A percentile compares a stretch with the other conserved stretches of the same genome.
phyloP scores from a whole-genome alignment of 2,329 filamentous ascomycete species.

The Hypoxylon sp. region DNA sequence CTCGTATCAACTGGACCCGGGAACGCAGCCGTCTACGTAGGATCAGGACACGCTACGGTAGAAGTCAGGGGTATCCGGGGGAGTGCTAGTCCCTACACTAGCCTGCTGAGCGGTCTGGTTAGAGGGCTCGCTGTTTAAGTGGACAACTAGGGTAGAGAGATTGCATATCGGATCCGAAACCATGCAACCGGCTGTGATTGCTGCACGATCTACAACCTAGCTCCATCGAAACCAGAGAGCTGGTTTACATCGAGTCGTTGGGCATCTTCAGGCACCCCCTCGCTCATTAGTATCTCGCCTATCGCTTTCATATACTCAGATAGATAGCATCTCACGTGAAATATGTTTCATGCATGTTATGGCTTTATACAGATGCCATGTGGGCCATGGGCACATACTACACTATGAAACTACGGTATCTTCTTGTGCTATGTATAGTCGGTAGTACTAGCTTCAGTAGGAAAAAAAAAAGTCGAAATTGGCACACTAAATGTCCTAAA shows the following conservation, averaged over 20 bases:
- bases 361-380: constrained; percentile 19
- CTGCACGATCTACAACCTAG: constrained; percentile 3
- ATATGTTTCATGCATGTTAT: constrained; percentile 20
- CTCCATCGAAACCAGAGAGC: too few relatives aligned
- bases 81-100: constrained; percentile 30
- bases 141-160: constrained; percentile 28
- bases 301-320: background rate
- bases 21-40: background rate
- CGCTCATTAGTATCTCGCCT: background rate
- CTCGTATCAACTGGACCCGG: constrained; percentile 4
- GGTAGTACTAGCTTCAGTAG: background rate
- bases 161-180: constrained; percentile 17
- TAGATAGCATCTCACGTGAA: constrained; percentile 22
- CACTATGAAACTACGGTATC: constrained; percentile 1
- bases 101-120: constrained; percentile 4
- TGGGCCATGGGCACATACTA: constrained; percentile 6
- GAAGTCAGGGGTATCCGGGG: constrained; percentile 28
- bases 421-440: too few relatives aligned
- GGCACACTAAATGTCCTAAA: background rate
- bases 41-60: constrained; percentile 18
- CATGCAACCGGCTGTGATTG: constrained; percentile 3
- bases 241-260: background rate
- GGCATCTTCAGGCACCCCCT: background rate
- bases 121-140: constrained; percentile 10
- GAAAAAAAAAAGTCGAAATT: constrained; percentile 5